A percentile compares a stretch with the other conserved stretches of the same genome.
These are phyloP conservation scores for Cordyceps fumosorosea DNA, from an alignment of 2,329 filamentous ascomycete genomes.

Conservation along the genomic window DNA sequence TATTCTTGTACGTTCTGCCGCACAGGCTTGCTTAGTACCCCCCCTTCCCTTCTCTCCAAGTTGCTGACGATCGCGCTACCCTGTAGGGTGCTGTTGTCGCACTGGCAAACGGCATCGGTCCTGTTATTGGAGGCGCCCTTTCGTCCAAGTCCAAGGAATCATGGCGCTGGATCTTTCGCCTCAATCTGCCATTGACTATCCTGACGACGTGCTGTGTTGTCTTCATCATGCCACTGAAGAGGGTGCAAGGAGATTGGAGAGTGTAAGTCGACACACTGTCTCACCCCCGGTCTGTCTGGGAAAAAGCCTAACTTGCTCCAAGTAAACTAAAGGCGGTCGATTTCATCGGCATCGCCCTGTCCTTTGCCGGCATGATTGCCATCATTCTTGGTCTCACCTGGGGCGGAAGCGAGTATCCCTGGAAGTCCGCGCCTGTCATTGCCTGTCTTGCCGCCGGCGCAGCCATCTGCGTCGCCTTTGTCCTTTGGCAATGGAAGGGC, in stretches of 20 bases:
- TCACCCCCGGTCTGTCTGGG: background rate
- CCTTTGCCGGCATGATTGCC: constrained; percentile 38
- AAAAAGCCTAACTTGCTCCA: background rate
- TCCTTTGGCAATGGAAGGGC: constrained; percentile 46
- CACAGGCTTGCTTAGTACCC: accelerated
- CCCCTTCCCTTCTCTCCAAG: too few relatives aligned
- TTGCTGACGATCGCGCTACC: background rate
- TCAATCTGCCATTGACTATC: constrained; percentile 47
- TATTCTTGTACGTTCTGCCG: constrained; percentile 28
- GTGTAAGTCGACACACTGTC: constrained; percentile 22
- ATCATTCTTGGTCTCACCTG: constrained; percentile 48
- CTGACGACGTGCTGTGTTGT: constrained; percentile 40
- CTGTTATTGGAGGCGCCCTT: constrained; percentile 46
- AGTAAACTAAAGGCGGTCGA: constrained; percentile 46
- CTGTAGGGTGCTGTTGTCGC: constrained; percentile 42
- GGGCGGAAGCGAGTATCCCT: constrained; percentile 53
- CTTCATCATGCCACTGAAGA: constrained; percentile 51
- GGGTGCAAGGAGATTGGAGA: constrained; percentile 45
- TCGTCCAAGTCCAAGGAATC: constrained; percentile 38
- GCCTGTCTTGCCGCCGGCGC: constrained; percentile 46
- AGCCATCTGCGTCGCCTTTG: constrained; percentile 39
- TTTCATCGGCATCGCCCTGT: constrained; percentile 40
- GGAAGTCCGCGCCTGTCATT: constrained; percentile 49
- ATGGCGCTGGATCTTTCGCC: constrained; percentile 48
- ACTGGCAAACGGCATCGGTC: constrained; percentile 47